phyloP scores from a whole-genome alignment of 1,139 yeast species.

The Kurtzmaniella quercitrusa region DNA sequence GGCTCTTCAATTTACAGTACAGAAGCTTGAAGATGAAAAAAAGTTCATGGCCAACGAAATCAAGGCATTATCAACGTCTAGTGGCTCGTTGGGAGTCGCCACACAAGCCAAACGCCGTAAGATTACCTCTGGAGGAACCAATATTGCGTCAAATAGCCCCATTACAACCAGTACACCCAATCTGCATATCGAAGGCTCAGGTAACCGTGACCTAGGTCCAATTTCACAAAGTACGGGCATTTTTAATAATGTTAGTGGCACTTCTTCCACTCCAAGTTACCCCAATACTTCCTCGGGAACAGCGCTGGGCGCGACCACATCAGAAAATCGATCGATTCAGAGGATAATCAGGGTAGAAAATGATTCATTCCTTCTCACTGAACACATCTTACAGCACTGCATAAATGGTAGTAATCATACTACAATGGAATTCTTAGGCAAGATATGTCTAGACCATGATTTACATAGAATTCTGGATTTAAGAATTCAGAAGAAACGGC shows the following conservation, averaged over 20 bases:
- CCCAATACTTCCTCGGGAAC: background rate
- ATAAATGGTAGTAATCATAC: conserved; percentile 50
- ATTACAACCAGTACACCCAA: conserved; percentile 12
- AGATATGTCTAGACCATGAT: conserved; percentile 37
- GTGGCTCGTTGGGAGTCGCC: background rate
- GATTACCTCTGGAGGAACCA: conserved; percentile 2
- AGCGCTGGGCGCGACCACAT: background rate
- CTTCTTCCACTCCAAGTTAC: background rate
- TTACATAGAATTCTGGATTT: conserved; percentile 29
- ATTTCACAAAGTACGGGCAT: background rate
- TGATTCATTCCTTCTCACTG: conserved; percentile 34
- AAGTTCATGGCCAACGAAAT: conserved; percentile 53
- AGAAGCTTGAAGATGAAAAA: conserved; percentile 64
- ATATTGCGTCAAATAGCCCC: background rate
- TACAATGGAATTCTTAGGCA: conserved; percentile 47
- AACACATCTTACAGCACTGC: conserved; percentile 34
- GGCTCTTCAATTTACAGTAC: conserved; percentile 42
- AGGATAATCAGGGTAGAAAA: conserved; percentile 25
- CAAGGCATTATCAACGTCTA: conserved; percentile 10
- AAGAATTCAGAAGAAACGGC: conserved; percentile 23
- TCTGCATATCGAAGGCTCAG: conserved; percentile 7
- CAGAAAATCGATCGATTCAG: conserved; percentile 6
- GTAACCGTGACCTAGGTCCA: background rate
- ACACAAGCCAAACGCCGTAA: background rate
- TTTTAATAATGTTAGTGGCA: background rate